Percentiles rank a stretch among this genome's conserved stretches.
These are phyloP conservation scores for Seiridium cupressi DNA, from an alignment of 2,329 filamentous ascomycete species.

Conservation along the genomic window DNA sequence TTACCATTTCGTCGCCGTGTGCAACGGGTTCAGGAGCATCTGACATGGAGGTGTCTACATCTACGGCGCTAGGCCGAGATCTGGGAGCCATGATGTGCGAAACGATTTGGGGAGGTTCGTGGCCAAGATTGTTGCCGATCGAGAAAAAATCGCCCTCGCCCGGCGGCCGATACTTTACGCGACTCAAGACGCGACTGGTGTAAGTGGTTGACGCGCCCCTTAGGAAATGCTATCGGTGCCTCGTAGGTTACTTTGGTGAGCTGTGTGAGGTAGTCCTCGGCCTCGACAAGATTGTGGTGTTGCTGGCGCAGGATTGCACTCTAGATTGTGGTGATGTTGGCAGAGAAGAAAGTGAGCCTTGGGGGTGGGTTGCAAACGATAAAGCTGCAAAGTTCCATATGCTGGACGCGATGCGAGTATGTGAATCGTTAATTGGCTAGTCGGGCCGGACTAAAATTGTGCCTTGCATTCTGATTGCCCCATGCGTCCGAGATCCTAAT, in stretches of 20 bases:
- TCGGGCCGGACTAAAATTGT: constrained; percentile 5
- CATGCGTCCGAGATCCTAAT: neutral
- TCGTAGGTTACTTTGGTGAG: too few relatives aligned
- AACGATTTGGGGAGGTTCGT: constrained; percentile 16
- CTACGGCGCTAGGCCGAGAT: constrained; percentile 49
- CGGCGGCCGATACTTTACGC: constrained; percentile 47
- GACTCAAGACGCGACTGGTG: constrained; percentile 50
- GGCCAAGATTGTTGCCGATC: neutral
- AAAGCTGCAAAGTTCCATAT: constrained; percentile 1
- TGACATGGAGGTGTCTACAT: constrained; percentile 62
- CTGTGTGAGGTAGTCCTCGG: neutral
- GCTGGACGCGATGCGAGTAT: neutral
- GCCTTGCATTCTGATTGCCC: constrained; percentile 2
- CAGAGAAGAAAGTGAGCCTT: neutral
- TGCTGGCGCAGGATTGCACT: neutral
- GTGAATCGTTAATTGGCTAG: constrained; percentile 6
- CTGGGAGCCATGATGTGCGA: constrained; percentile 52
- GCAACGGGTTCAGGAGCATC: constrained; percentile 51
- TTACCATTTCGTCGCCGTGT: constrained; percentile 48
- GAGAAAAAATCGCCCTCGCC: neutral
- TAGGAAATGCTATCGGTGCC: neutral
- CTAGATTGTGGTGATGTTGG: neutral
- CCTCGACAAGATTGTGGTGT: neutral
- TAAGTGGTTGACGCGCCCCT: constrained; percentile 14
- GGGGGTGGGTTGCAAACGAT: neutral